Percentiles rank a stretch among this genome's conserved stretches.
Evolutionary conservation across 2,329 filamentous ascomycete genomes (phyloP).

Genomic region (Penicillium griseofulvum): DNA sequence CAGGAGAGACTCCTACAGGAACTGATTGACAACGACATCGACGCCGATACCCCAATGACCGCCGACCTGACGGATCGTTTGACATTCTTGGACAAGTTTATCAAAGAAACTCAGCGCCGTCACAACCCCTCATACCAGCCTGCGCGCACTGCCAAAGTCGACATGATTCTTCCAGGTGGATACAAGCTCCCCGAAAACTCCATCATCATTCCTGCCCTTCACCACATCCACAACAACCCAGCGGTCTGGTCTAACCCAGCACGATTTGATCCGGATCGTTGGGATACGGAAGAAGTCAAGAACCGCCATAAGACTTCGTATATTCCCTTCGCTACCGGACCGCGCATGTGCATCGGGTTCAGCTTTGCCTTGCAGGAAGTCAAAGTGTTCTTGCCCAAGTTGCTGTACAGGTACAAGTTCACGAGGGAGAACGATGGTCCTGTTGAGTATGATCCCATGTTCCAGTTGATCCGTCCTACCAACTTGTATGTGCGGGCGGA

Average conservation of each 20-base stretch:
- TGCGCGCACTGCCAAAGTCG: slow-evolving; percentile 55
- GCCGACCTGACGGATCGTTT: slow-evolving; percentile 51
- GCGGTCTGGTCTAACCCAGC: slow-evolving; percentile 58
- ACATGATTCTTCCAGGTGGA: slow-evolving; percentile 60
- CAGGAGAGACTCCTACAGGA: slow-evolving; percentile 60
- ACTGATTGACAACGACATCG: slow-evolving; percentile 51
- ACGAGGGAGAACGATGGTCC: slow-evolving; percentile 49
- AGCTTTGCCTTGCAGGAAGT: slow-evolving; percentile 63
- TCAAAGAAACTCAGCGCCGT: slow-evolving; percentile 61
- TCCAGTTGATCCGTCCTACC: slow-evolving; percentile 27
- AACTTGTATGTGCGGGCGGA: slow-evolving; percentile 28
- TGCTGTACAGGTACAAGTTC: slow-evolving; percentile 61
- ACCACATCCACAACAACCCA: slow-evolving; percentile 52
- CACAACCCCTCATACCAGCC: slow-evolving; percentile 64
- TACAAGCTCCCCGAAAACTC: slow-evolving; percentile 55
- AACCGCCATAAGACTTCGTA: slow-evolving; percentile 53
- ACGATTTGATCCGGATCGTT: slow-evolving; percentile 60
- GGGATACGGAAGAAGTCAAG: slow-evolving; percentile 55
- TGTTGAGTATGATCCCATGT: slow-evolving; percentile 42
- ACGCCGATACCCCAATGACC: slow-evolving; percentile 46
- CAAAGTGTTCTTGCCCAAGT: slow-evolving; percentile 56
- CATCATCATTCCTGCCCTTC: slow-evolving; percentile 54
- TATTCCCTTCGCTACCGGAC: slow-evolving; percentile 59
- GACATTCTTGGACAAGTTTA: slow-evolving; percentile 43
- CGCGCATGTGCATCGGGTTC: slow-evolving; percentile 61